Evolutionary conservation across 2,329 filamentous ascomycete genomes (phyloP).

Genomic region (Diaporthe batatas): DNA sequence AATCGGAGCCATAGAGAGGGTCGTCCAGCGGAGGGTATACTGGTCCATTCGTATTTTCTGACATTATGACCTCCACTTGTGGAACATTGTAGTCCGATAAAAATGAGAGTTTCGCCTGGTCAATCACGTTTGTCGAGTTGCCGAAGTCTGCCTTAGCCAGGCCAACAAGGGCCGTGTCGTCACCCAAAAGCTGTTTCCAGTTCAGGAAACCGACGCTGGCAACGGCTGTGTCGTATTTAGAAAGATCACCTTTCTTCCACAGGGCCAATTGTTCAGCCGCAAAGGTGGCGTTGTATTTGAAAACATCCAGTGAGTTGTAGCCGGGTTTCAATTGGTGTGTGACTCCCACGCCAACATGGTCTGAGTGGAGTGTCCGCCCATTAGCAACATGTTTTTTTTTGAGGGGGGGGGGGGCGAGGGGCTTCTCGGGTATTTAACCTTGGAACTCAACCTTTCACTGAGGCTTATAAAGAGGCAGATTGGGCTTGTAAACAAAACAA

Average conservation of each 20-base stretch:
- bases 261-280: conserved; percentile 55
- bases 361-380: conserved; percentile 66
- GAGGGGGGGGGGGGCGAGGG: conserved; percentile 44
- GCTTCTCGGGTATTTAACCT: conserved; percentile 36
- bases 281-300: conserved; percentile 50
- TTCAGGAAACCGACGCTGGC: conserved; percentile 57
- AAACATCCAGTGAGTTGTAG: conserved; percentile 50
- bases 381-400: conserved; percentile 53
- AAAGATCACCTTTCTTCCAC: conserved; percentile 50
- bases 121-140: conserved; percentile 49
- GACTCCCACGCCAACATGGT: conserved; percentile 45
- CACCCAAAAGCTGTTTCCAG: conserved; percentile 54
- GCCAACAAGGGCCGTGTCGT: conserved; percentile 47
- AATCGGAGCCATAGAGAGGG: conserved; percentile 49
- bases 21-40: conserved; percentile 51
- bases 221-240: conserved; percentile 56
- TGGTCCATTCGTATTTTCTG: conserved; percentile 59
- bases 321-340: conserved; percentile 48
- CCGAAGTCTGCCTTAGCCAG: conserved; percentile 52
- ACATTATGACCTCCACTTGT: conserved; percentile 59
- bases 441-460: too few species aligned
- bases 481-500: too few species aligned
- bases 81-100: conserved; percentile 54
- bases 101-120: conserved; percentile 56
- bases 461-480: too few species aligned